Percentiles rank a stretch among this genome's conserved stretches.
phyloP scores from a whole-genome alignment of 805 yeast genomes.

The Pichia cabralensis region DNA sequence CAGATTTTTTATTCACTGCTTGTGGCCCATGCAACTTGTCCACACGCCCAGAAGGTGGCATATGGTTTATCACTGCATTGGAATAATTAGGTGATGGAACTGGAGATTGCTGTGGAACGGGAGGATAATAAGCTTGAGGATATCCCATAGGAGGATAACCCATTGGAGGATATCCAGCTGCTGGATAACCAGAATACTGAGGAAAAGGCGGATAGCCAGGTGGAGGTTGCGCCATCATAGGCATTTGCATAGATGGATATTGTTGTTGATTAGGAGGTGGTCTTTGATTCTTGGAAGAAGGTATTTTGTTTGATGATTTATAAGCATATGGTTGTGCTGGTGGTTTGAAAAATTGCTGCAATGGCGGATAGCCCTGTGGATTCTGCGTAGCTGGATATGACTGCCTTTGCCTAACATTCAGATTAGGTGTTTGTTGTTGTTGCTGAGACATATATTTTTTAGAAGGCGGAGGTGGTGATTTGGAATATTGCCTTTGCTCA shows the following conservation, averaged over 20 bases:
- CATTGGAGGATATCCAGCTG: constrained; percentile 2
- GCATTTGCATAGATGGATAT: no score
- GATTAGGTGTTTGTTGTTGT: background rate
- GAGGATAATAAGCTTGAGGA: constrained; percentile 1
- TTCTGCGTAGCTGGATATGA: no score
- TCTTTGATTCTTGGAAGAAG: no score
- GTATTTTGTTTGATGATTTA: background rate
- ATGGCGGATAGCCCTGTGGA: no score
- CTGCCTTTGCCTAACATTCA: no score
- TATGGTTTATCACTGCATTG: constrained; percentile 33
- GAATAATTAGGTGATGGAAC: constrained; percentile 13
- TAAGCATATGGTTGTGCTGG: background rate
- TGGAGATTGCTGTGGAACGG: background rate
- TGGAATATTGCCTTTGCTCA: no score
- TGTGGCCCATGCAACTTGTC: constrained; percentile 37
- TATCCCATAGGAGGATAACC: background rate
- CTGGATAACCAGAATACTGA: background rate
- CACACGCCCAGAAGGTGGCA: constrained; percentile 37
- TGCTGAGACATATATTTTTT: no score
- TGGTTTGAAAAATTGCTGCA: no score
- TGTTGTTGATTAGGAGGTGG: background rate
- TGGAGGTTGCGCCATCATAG: background rate
- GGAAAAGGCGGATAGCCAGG: constrained; percentile 1
- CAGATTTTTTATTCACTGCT: constrained; percentile 39
- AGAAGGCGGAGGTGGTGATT: no score